These are phyloP conservation scores for Candida ovalis DNA, from an alignment of 805 yeast genomes.

Conservation along the genomic window DNA sequence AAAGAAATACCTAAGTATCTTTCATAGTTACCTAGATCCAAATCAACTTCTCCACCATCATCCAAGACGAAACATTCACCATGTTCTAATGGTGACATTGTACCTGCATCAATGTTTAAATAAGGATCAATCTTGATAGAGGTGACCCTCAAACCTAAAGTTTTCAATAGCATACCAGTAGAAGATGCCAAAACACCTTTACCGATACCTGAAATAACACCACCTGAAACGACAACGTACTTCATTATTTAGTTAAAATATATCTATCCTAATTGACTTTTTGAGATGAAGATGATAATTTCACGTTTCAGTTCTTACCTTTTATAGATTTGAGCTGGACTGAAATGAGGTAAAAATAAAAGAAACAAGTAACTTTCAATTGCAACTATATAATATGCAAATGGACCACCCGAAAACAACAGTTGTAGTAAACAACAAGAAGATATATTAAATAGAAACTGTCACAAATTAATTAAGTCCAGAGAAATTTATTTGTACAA, in stretches of 20 bases:
- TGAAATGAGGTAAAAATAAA: not conserved
- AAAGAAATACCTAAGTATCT: conserved; percentile 91
- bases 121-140: conserved; percentile 98
- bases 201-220: conserved; percentile 99
- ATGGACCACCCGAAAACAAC: not conserved
- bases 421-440: not conserved
- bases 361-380: not conserved
- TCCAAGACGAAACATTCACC: conserved; percentile 97
- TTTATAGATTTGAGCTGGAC: not conserved
- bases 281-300: not conserved
- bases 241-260: conserved; percentile 59
- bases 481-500: not conserved
- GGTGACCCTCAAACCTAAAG: conserved; percentile 91
- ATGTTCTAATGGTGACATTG: conserved; percentile 98
- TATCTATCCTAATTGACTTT: not conserved
- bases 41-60: conserved; percentile 99
- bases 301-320: not conserved
- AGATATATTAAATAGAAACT: too few species aligned
- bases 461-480: not conserved
- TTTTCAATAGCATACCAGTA: conserved; percentile 90
- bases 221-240: conserved; percentile 99
- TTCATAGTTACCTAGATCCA: conserved; percentile 97
- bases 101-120: conserved; percentile 99
- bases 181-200: conserved; percentile 98
- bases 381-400: not conserved